Evolutionary conservation across 169 alveolate species (phyloP), one percentile per base, ranked within the genome.

Genomic region (Cryptosporidium canis): DNA sequence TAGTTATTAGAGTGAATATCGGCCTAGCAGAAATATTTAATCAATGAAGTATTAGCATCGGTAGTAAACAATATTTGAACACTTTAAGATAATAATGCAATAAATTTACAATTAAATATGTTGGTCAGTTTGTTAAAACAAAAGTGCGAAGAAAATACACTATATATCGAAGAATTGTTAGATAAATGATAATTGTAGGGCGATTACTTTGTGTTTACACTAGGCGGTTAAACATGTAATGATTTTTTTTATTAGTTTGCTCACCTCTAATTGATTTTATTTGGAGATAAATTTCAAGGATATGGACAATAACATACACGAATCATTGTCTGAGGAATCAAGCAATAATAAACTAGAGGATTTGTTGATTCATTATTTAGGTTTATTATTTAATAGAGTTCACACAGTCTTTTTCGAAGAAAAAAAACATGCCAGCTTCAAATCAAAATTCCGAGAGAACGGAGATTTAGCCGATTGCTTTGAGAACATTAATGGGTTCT

Each of bases 161-260:
- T 16, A n/a, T 48, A 12, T 16, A 48, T 47, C 0, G 5, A 18
- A 21, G 35, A 4, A 51, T 4, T 51, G 4, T 0, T 51, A 2
- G 24, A 21, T 51, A 18, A 33, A 14, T 5, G 11, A 11, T 18
- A 2, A 51, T 21, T 51, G n/a, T 33, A 51, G 37, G 24, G 7
- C 8, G 11, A 51, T 16, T 21, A 51, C 6, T 51, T 21, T n/a
- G n/a, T n/a, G 24, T 21, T 18, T 51, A 3, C n/a, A 6, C 63
- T 51, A 21, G 63, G 63, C 63, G 63, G 63, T 51, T 18, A 51
- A n/a, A 27, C 63, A 51, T 51, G 63, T 51, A 51, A 51, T 51
- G 11, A 18, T 51, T 48, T 51, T 51, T 21, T 4, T 51, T n/a
- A 51, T 18, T 51, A n/a, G 35, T 51, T 51, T 21, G 5, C 24